Conservation (phyloP, 345 rosid species). For the Corchorus capsularis region DNA sequence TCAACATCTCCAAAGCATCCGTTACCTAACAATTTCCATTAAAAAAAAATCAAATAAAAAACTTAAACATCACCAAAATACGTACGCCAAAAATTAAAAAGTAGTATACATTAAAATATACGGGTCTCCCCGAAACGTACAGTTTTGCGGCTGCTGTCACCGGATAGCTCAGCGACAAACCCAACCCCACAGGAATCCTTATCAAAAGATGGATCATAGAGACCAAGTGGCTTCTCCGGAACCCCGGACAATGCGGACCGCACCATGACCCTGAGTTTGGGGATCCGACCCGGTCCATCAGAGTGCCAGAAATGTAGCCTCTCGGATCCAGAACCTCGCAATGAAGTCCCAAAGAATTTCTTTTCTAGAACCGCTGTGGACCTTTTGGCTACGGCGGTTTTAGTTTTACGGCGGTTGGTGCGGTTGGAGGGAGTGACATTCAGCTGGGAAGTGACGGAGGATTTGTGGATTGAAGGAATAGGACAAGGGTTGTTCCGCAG, state of each 20-base stretch:
- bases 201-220: slow-evolving; percentile 87
- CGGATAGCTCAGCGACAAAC: slow-evolving; percentile 92
- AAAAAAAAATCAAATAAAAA: not conserved
- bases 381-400: slow-evolving; percentile 29
- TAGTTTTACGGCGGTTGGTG: slow-evolving; percentile 27
- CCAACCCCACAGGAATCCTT: slow-evolving; percentile 99
- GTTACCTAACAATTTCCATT: slow-evolving; percentile 48
- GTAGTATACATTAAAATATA: not conserved
- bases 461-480: slow-evolving; percentile 29
- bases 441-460: slow-evolving; percentile 41
- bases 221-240: slow-evolving; percentile 96
- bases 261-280: slow-evolving; percentile 72
- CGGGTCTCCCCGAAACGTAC: slow-evolving; percentile 30
- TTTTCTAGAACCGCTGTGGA: slow-evolving; percentile 37
- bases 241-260: slow-evolving; percentile 75
- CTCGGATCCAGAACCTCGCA: slow-evolving; percentile 54
- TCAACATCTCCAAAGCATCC: slow-evolving; percentile 95
- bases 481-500: slow-evolving; percentile 32
- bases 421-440: slow-evolving; percentile 30
- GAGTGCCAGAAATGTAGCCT: slow-evolving; percentile 69
- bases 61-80: not conserved
- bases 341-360: slow-evolving; percentile 51
- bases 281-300: slow-evolving; percentile 73
- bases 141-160: slow-evolving; percentile 87
- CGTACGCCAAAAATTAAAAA: not conserved